These are phyloP conservation scores for Fomitopsis serialis DNA, from an alignment of 768 basidiomycete species.

Conservation along the genomic window DNA sequence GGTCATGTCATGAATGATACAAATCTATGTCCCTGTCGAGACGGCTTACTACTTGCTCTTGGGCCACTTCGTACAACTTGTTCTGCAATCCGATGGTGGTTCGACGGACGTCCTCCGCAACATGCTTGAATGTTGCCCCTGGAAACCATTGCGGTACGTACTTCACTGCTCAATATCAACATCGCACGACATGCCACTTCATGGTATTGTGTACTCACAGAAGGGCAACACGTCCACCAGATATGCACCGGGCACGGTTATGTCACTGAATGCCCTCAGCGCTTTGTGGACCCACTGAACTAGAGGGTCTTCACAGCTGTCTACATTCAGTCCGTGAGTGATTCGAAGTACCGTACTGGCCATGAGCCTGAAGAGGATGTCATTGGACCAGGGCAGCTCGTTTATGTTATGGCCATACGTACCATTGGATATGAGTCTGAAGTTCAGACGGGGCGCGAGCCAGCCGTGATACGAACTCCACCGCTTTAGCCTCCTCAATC, in stretches of 20 bases:
- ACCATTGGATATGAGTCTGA: conserved; percentile 12
- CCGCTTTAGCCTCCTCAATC: neutral
- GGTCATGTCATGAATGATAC: too few species aligned
- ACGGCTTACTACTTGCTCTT: neutral
- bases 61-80: conserved; percentile 1
- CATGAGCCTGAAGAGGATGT: conserved; percentile 16
- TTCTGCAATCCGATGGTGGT: conserved; percentile 19
- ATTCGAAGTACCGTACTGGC: conserved; percentile 22
- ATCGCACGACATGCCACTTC: neutral
- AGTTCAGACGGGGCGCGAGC: conserved; percentile 3
- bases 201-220: too few species aligned
- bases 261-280: conserved; percentile 13
- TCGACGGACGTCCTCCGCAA: conserved; percentile 3
- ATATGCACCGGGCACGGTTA: conserved; percentile 28
- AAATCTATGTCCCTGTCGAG: too few species aligned
- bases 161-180: conserved; percentile 5
- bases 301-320: conserved; percentile 18
- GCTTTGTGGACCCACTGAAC: conserved; percentile 21
- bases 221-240: conserved; percentile 27
- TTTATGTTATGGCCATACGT: neutral
- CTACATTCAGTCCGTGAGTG: conserved; percentile 21
- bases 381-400: too few species aligned
- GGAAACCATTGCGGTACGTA: conserved; percentile 13
- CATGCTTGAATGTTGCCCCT: conserved; percentile 8
- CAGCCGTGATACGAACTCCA: conserved; percentile 6